These are phyloP conservation scores for Echeveria elegans DNA, from an alignment of 164 flowering plant genomes.

Conservation along the genomic window DNA sequence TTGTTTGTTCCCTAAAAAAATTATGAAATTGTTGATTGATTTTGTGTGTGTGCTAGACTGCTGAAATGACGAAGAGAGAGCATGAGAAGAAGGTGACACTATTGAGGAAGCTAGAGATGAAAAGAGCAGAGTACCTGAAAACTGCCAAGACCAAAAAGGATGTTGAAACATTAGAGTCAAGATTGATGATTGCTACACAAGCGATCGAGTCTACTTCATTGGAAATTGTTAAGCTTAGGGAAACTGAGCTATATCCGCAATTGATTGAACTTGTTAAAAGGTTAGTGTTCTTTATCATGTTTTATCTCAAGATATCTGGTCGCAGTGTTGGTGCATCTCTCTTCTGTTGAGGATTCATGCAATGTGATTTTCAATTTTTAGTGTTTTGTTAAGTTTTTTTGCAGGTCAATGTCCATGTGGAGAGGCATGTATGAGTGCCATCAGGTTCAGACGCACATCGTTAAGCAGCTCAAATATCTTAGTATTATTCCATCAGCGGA, in stretches of 20 bases:
- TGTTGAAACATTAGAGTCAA: constrained; percentile 73
- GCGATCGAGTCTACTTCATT: constrained; percentile 79
- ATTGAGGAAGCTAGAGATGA: constrained; percentile 69
- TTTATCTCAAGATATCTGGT: not conserved
- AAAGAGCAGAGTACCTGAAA: constrained; percentile 73
- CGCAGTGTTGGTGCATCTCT: not conserved
- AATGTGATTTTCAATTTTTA: not conserved
- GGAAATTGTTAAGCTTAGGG: constrained; percentile 82
- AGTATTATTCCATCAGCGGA: constrained; percentile 48
- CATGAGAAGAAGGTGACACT: constrained; percentile 61
- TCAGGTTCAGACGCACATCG: constrained; percentile 91
- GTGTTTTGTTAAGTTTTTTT: too few species aligned
- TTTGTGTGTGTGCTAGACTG: constrained; percentile 32
- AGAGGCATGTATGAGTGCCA: constrained; percentile 94
- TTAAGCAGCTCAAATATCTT: constrained; percentile 79
- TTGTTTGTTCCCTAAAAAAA: too few species aligned
- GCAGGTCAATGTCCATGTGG: constrained; percentile 69
- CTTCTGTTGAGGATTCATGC: not conserved
- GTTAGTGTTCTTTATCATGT: constrained; percentile 34
- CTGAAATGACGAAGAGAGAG: constrained; percentile 60
- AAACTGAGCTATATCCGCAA: constrained; percentile 78
- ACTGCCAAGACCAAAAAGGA: constrained; percentile 81
- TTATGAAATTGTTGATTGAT: not conserved
- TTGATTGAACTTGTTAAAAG: constrained; percentile 85
- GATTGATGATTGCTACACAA: constrained; percentile 67